Evolutionary conservation across 2,329 filamentous ascomycete genomes (phyloP).

Genomic region (Teratosphaeria epicoccoides): DNA sequence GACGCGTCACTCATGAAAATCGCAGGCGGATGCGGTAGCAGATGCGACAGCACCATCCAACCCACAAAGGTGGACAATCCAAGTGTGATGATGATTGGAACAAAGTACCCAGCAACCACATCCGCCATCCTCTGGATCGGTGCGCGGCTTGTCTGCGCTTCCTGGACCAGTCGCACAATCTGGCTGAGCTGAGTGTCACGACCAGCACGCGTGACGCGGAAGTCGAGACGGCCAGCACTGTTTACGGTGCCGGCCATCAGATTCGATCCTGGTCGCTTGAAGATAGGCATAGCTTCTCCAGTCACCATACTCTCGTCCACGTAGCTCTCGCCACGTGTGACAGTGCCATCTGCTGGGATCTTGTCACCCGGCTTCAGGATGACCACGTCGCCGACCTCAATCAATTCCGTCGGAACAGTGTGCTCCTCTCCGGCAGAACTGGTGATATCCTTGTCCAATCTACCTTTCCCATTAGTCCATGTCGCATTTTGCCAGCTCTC

Average conservation of each 20-base stretch:
- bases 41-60: conserved; percentile 93
- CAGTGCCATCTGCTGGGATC: conserved; percentile 80
- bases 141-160: conserved; percentile 86
- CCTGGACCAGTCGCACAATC: conserved; percentile 96
- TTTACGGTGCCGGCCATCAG: conserved; percentile 95
- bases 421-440: conserved; percentile 64
- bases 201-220: conserved; percentile 82
- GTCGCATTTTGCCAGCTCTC: conserved; percentile 57
- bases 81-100: conserved; percentile 76
- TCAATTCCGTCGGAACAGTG: conserved; percentile 82
- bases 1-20: conserved; percentile 73
- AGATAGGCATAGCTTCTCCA: conserved; percentile 88
- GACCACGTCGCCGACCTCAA: conserved; percentile 88
- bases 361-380: conserved; percentile 91
- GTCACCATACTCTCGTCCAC: conserved; percentile 98
- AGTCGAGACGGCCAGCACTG: conserved; percentile 80
- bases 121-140: conserved; percentile 93
- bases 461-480: conserved; percentile 33
- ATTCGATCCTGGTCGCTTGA: conserved; percentile 68
- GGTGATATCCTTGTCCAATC: conserved; percentile 29
- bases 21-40: conserved; percentile 69
- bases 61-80: conserved; percentile 74
- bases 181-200: conserved; percentile 95
- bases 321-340: conserved; percentile 84
- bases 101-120: conserved; percentile 83